Conservation (phyloP, 2,329 filamentous ascomycete genomes). For the Sporothrix protearum region DNA sequence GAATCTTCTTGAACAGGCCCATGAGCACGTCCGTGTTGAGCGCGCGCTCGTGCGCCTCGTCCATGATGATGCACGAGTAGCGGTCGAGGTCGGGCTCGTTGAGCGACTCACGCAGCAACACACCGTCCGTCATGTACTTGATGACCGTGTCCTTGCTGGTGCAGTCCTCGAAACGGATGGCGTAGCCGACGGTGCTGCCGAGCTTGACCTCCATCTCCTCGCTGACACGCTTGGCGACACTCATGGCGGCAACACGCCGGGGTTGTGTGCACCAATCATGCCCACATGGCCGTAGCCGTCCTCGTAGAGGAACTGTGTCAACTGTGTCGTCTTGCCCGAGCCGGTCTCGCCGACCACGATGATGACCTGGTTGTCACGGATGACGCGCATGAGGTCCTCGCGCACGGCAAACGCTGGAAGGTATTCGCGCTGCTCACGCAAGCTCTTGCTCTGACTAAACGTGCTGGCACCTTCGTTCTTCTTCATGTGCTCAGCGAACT, state of each 20-base stretch:
- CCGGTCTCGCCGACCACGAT: conserved; percentile 97
- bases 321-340: conserved; percentile 94
- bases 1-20: conserved; percentile 95
- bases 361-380: conserved; percentile 93
- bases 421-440: conserved; percentile 88
- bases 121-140: conserved; percentile 99
- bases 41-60: conserved; percentile 95
- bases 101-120: conserved; percentile 86
- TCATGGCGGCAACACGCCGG: conserved; percentile 95
- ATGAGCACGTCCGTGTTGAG: conserved; percentile 96
- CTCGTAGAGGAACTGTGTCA: conserved; percentile 94
- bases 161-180: conserved; percentile 97
- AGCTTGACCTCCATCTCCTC: conserved; percentile 97
- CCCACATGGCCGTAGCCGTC: conserved; percentile 86
- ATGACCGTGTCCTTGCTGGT: conserved; percentile 93
- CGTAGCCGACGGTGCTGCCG: conserved; percentile 86
- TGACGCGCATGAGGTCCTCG: conserved; percentile 85
- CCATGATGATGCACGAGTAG: conserved; percentile 99
- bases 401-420: conserved; percentile 93
- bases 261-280: conserved; percentile 97
- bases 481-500: conserved; percentile 89
- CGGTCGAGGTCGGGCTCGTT: conserved; percentile 90
- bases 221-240: conserved; percentile 93
- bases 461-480: conserved; percentile 80
- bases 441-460: conserved; percentile 87